Percentiles rank a stretch among this genome's conserved stretches.
phyloP scores from a whole-genome alignment of 805 yeast species.

The Metschnikowia lachancei region DNA sequence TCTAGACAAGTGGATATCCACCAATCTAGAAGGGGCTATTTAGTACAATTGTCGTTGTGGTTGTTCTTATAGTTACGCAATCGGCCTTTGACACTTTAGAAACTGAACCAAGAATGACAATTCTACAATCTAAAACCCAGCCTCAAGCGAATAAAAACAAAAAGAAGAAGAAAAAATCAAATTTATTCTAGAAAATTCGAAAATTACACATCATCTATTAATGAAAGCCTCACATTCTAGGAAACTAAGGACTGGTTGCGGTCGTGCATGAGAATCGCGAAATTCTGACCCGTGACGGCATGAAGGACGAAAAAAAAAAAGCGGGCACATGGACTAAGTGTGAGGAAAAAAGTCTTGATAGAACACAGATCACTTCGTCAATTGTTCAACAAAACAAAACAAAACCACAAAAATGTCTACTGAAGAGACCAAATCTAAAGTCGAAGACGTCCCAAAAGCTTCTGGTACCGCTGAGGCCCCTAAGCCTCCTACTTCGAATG shows the following conservation, averaged over 20 bases:
- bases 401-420: constrained; percentile 22
- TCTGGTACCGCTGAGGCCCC: constrained; percentile 34
- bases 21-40: too few relatives aligned
- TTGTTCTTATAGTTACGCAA: too few relatives aligned
- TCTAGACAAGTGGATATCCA: too few relatives aligned
- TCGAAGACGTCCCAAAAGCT: constrained; percentile 19
- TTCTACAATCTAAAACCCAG: too few relatives aligned
- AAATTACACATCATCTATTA: too few relatives aligned
- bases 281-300: background rate
- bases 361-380: background rate
- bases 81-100: too few relatives aligned
- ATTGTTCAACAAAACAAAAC: constrained; percentile 7
- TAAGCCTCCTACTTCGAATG: constrained; percentile 73
- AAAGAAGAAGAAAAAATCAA: too few relatives aligned
- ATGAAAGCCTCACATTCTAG: background rate
- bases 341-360: constrained; percentile 1
- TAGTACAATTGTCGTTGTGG: too few relatives aligned
- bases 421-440: constrained; percentile 31
- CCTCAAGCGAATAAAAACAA: too few relatives aligned
- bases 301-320: background rate
- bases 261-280: constrained; percentile 11
- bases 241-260: background rate
- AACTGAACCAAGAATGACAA: too few relatives aligned
- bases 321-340: background rate
- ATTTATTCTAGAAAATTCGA: too few relatives aligned